Conservation (phyloP, 345 rosid species). For the Physaria fendleri region DNA sequence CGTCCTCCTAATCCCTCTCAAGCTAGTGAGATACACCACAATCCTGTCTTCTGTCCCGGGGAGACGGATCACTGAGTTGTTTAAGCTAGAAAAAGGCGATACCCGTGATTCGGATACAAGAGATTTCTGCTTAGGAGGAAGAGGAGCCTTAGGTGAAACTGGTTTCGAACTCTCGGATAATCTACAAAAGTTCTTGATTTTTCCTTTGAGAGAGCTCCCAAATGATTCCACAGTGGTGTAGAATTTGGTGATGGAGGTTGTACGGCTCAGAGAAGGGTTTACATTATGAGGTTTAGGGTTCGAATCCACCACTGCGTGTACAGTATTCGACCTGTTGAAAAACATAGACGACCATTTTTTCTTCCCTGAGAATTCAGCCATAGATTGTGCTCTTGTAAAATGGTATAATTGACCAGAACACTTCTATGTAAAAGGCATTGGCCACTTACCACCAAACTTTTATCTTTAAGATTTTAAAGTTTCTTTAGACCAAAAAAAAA, state of each 20-base stretch:
- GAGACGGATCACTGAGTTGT: constrained; percentile 38
- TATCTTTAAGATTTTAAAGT: too few relatives aligned
- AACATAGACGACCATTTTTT: constrained; percentile 26
- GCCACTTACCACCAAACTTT: too few relatives aligned
- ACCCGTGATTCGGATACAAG: constrained; percentile 18
- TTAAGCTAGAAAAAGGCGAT: constrained; percentile 25
- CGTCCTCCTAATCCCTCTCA: constrained; percentile 83
- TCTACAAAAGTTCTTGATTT: constrained; percentile 58
- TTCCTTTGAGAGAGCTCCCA: constrained; percentile 49
- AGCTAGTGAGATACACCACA: constrained; percentile 80
- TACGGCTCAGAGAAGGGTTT: constrained; percentile 48
- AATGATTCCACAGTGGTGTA: constrained; percentile 49
- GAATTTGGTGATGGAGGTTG: constrained; percentile 43
- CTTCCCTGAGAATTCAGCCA: constrained; percentile 29
- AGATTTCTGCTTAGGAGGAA: constrained; percentile 17
- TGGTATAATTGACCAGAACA: too few relatives aligned
- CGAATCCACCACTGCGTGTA: constrained; percentile 33
- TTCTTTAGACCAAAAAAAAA: too few relatives aligned
- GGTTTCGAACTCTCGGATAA: constrained; percentile 46
- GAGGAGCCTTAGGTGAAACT: not conserved
- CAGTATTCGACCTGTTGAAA: constrained; percentile 54
- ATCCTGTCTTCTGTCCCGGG: constrained; percentile 85
- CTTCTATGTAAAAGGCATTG: too few relatives aligned
- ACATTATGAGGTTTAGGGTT: constrained; percentile 27
- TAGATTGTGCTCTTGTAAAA: too few relatives aligned